These are phyloP conservation scores for Nicotiana knightiana DNA, from an alignment of 257 asterid genomes.

Conservation along the genomic window DNA sequence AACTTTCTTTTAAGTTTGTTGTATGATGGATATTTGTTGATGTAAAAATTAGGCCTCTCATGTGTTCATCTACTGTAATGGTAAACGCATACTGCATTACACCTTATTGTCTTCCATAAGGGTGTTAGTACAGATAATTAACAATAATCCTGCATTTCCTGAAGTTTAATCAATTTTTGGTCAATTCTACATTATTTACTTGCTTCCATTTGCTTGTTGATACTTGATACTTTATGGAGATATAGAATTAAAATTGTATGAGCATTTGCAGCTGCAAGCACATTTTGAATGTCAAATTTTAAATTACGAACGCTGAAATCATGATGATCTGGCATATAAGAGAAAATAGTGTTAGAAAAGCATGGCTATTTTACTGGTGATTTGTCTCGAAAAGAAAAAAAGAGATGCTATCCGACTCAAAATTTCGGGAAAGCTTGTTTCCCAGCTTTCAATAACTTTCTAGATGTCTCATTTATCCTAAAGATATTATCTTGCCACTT, in stretches of 20 bases:
- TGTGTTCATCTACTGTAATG: not conserved
- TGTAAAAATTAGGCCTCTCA: conserved; percentile 14
- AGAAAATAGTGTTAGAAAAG: too few species aligned
- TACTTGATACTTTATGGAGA: not conserved
- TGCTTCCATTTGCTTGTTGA: not conserved
- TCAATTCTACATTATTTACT: not conserved
- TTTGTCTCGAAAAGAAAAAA: too few species aligned
- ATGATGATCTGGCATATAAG: too few species aligned
- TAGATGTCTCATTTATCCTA: too few species aligned
- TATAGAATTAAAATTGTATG: not conserved
- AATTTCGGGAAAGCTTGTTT: too few species aligned
- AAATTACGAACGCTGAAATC: too few species aligned
- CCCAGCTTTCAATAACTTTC: too few species aligned
- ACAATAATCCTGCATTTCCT: not conserved
- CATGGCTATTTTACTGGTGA: too few species aligned
- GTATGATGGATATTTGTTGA: not conserved
- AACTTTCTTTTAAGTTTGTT: conserved; percentile 5
- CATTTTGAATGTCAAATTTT: not conserved
- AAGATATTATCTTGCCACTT: too few species aligned
- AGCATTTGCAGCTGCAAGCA: not conserved
- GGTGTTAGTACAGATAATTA: not conserved
- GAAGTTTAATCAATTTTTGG: not conserved
- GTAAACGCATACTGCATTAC: not conserved
- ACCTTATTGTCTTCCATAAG: not conserved
- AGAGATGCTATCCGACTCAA: too few species aligned